Base-by-base conservation (phyloP, 2,329 filamentous ascomycete species). In the Aureobasidium melanogenum region DNA sequence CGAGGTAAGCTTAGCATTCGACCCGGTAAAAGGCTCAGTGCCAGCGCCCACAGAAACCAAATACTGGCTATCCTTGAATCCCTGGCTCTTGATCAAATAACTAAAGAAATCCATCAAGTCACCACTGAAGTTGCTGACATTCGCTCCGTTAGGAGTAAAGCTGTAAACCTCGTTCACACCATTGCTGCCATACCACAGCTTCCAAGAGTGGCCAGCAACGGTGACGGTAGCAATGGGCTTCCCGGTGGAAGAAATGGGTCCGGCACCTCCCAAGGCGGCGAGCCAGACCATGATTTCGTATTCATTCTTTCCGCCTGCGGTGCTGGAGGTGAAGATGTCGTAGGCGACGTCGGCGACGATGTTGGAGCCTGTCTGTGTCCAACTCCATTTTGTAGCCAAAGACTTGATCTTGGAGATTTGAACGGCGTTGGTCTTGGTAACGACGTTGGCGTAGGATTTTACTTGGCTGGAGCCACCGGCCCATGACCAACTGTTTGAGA, bases 221-320 rank as follows among this genome's bases (percentile, higher is more conserved):
- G 75, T 82, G 14, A 79, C 75, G 0, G 77, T 83, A 3, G 79
- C 82, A 64, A 86, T 76, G 6, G 81, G 66, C 36, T 64, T 56
- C 19, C 73, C 74, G 55, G 83, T 82, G 34, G 77, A 84, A 61
- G 84, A 83, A 74, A 86, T 84, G 26, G 83, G 82, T 5, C 82
- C 82, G 1, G 81, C 82, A 55, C 80, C 79, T 28, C 80, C 82
- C 47, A 84, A 71, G 32, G 81, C 81, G 3, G 76, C 80, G 48
- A 86, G 75, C 84, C 85, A 88, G 65, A 88, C 78, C 84, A 88
- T 88, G 66, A 87, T 75, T 72, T 87, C 85, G 68, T 83, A 86
- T 66, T 82, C 75, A n/a, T 77, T 69, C 50, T 65, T 69, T 44
- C 75, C 77, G 32, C 72, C 72, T 1, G 80, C 76, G 19, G 75